phyloP scores from a whole-genome alignment of 139 green algal species.

The Picochlorum sp. region DNA sequence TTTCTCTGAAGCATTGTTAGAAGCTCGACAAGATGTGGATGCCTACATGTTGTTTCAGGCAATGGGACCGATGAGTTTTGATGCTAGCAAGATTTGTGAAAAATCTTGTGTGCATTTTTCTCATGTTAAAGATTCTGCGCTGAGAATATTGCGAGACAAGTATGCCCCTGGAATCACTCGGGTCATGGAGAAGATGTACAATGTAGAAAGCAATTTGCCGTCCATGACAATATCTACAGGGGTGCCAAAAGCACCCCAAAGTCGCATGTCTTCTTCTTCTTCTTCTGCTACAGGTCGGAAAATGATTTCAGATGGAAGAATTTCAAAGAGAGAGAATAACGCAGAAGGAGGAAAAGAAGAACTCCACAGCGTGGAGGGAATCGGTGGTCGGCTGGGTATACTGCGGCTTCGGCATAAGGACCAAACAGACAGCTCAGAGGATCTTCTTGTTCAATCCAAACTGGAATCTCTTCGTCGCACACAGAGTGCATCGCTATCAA shows the following conservation, averaged over 20 bases:
- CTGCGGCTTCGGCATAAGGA: not conserved
- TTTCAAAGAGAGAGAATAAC: not conserved
- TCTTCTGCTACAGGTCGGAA: not conserved
- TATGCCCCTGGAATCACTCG: constrained; percentile 26
- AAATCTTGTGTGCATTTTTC: constrained; percentile 36
- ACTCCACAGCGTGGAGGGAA: not conserved
- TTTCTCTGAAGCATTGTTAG: constrained; percentile 49
- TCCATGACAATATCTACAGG: not conserved
- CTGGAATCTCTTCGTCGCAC: not conserved
- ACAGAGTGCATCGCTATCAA: not conserved
- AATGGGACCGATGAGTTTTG: constrained; percentile 54
- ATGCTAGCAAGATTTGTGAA: constrained; percentile 44
- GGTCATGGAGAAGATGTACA: constrained; percentile 6
- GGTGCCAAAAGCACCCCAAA: not conserved
- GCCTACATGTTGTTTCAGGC: constrained; percentile 47
- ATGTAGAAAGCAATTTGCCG: not conserved
- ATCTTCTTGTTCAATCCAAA: not conserved
- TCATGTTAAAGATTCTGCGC: constrained; percentile 22
- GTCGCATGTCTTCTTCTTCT: not conserved
- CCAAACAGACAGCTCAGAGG: not conserved
- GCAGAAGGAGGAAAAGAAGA: not conserved
- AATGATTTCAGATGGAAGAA: too few species aligned
- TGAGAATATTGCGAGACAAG: constrained; percentile 26
- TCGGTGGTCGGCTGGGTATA: not conserved
- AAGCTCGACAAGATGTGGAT: constrained; percentile 34